Evolutionary conservation across 2,329 filamentous ascomycete species (phyloP).

Genomic region (Metarhizium sp.): DNA sequence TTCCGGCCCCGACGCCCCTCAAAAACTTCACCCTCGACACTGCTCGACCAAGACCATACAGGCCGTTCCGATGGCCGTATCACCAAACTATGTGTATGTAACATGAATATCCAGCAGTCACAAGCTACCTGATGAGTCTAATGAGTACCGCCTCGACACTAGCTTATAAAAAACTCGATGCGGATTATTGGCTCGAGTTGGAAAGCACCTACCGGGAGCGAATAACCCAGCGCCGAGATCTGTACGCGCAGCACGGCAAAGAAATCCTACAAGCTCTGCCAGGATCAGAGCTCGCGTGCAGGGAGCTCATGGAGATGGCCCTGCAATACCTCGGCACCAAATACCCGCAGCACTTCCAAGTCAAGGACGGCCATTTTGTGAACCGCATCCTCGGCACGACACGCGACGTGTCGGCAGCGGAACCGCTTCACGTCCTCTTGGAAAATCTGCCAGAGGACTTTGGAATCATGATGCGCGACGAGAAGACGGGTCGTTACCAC

Average conservation of each 20-base stretch:
- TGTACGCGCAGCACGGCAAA: conserved; percentile 55
- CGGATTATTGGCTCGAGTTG: conserved; percentile 84
- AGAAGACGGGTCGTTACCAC: conserved; percentile 60
- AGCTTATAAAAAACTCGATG: conserved; percentile 71
- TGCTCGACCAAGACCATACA: conserved; percentile 64
- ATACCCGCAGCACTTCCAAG: conserved; percentile 66
- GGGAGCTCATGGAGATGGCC: conserved; percentile 81
- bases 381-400: conserved; percentile 59
- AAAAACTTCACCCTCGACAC: conserved; percentile 53
- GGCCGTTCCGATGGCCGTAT: conserved; percentile 76
- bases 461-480: conserved; percentile 63
- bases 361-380: conserved; percentile 50
- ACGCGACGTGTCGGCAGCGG: conserved; percentile 49
- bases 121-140: background rate
- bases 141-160: too few species aligned
- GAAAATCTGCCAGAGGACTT: conserved; percentile 82
- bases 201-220: conserved; percentile 61
- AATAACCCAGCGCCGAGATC: conserved; percentile 56
- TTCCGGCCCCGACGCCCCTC: conserved; percentile 33
- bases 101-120: background rate
- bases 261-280: conserved; percentile 59
- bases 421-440: conserved; percentile 61
- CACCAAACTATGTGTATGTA: conserved; percentile 84
- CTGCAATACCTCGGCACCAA: conserved; percentile 70
- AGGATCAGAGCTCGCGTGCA: conserved; percentile 69